A percentile compares a stretch with the other conserved stretches of the same genome.
Conservation (phyloP, 257 asterid genomes). For the Pogostemon cablin region DNA sequence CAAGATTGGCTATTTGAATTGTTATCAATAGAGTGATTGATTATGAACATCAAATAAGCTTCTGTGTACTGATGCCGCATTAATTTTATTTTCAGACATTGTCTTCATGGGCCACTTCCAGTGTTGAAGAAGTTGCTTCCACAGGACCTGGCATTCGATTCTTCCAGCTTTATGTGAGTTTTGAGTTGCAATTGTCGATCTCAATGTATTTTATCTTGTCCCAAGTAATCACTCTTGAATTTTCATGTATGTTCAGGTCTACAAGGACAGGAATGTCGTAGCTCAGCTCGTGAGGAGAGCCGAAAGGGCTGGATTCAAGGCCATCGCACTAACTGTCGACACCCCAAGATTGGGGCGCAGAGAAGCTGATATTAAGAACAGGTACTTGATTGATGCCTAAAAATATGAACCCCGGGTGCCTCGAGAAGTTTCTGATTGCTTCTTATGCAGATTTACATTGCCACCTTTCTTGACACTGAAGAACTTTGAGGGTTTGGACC, state of each 20-base stretch:
- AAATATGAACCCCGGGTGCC: background rate
- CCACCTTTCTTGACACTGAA: constrained; percentile 76
- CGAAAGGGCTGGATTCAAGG: constrained; percentile 93
- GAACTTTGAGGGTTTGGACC: constrained; percentile 84
- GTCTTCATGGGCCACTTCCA: constrained; percentile 63
- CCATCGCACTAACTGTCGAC: constrained; percentile 93
- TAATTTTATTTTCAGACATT: constrained; percentile 61
- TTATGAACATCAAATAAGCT: background rate
- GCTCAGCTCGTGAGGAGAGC: constrained; percentile 92
- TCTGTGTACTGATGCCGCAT: constrained; percentile 25
- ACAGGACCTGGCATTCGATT: constrained; percentile 56
- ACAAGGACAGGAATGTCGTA: constrained; percentile 87
- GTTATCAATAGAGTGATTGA: background rate
- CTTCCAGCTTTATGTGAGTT: constrained; percentile 57
- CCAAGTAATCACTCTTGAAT: constrained; percentile 1
- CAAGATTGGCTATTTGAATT: background rate
- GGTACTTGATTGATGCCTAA: constrained; percentile 39
- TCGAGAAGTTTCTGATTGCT: constrained; percentile 34
- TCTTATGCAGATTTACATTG: constrained; percentile 44
- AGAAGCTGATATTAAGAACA: constrained; percentile 89
- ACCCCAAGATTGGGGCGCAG: constrained; percentile 92
- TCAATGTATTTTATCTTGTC: background rate
- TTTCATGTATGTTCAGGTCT: constrained; percentile 49
- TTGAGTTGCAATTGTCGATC: constrained; percentile 30
- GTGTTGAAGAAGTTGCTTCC: constrained; percentile 93